phyloP scores from a whole-genome alignment of 805 yeast species.

The Cyberlindnera amylophila region DNA sequence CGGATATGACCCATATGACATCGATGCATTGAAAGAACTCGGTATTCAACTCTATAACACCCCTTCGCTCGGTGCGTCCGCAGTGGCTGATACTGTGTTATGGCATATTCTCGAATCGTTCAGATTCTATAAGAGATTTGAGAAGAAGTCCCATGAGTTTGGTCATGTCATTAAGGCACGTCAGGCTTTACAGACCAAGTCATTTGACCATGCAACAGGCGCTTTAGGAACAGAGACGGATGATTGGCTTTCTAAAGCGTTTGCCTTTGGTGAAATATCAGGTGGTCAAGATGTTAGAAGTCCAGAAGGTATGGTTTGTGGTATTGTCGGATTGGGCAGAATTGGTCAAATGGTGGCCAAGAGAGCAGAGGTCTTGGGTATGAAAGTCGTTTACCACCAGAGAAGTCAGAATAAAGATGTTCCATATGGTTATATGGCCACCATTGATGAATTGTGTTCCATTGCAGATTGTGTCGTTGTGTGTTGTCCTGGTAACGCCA shows the following conservation, averaged over 20 bases:
- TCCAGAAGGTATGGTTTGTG: slow-evolving; percentile 49
- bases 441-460: slow-evolving; percentile 32
- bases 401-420: slow-evolving; percentile 39
- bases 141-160: slow-evolving; percentile 27
- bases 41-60: slow-evolving; percentile 45
- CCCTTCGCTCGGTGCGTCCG: slow-evolving; percentile 46
- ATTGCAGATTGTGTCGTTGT: slow-evolving; percentile 50
- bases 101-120: slow-evolving; percentile 53
- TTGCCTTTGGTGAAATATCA: slow-evolving; percentile 38
- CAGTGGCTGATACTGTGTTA: slow-evolving; percentile 62
- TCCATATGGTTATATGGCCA: slow-evolving; percentile 30
- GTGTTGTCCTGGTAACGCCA: slow-evolving; percentile 54
- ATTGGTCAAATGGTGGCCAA: slow-evolving; percentile 54
- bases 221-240: slow-evolving; percentile 25
- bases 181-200: slow-evolving; percentile 31
- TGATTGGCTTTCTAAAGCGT: slow-evolving; percentile 15
- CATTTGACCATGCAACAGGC: slow-evolving; percentile 29
- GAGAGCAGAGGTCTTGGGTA: slow-evolving; percentile 49
- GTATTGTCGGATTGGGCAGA: slow-evolving; percentile 58
- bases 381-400: slow-evolving; percentile 55
- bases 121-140: slow-evolving; percentile 44
- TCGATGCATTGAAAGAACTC: slow-evolving; percentile 34
- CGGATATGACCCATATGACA: slow-evolving; percentile 52
- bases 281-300: slow-evolving; percentile 31
- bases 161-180: slow-evolving; percentile 43